A percentile compares a stretch with the other conserved stretches of the same genome.
Evolutionary conservation across 345 rosid species (phyloP).

Genomic region (Arabis hirsuta): DNA sequence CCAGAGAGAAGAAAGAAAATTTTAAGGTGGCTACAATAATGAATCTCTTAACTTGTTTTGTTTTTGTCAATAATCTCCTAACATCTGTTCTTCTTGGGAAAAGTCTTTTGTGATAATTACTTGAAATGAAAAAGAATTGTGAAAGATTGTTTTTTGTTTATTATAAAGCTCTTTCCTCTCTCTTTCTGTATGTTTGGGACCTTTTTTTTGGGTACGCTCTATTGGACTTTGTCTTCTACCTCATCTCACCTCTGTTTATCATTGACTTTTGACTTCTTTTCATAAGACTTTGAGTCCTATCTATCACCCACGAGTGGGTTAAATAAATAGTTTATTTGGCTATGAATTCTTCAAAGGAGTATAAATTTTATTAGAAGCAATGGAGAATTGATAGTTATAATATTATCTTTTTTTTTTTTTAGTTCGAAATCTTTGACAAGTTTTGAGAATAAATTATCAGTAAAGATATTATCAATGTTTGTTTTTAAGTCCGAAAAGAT

Average conservation of each 20-base stretch:
- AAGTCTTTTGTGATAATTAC: constrained; percentile 11
- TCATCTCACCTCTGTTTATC: constrained; percentile 17
- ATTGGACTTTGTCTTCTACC: constrained; percentile 40
- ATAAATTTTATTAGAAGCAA: neutral
- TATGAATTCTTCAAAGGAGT: neutral
- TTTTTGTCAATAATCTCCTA: constrained; percentile 4
- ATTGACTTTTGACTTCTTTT: constrained; percentile 43
- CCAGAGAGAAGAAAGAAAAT: neutral
- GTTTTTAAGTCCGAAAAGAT: no score
- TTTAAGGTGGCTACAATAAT: neutral
- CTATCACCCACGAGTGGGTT: neutral
- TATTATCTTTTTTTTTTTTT: neutral
- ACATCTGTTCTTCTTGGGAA: constrained; percentile 13
- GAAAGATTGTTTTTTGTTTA: constrained; percentile 7
- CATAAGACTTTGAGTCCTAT: neutral
- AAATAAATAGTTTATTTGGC: neutral
- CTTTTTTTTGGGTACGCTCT: constrained; percentile 22
- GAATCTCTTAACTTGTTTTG: constrained; percentile 1
- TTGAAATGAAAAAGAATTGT: constrained; percentile 13
- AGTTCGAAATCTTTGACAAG: no score
- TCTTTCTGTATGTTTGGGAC: constrained; percentile 8
- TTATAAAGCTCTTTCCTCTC: constrained; percentile 14
- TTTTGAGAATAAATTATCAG: no score
- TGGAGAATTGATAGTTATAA: neutral
- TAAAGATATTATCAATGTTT: no score